Base-by-base conservation (phyloP, 768 basidiomycete species). In the Lactarius sanguifluus region DNA sequence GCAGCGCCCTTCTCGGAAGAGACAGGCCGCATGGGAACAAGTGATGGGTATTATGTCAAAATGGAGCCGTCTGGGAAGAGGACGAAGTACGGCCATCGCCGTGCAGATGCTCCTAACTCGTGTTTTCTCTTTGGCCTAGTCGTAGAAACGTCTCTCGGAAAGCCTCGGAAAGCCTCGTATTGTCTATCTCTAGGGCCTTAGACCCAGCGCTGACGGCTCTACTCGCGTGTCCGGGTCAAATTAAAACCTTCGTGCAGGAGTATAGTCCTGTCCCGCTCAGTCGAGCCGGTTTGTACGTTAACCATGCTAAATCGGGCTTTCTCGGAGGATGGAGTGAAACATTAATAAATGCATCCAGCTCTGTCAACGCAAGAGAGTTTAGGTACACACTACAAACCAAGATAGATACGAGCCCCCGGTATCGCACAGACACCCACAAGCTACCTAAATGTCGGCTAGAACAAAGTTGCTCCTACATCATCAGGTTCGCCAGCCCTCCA, bases 401-500 rank as follows among this genome's bases (percentile, higher is more conserved):
- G 56, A 41, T 62, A 30, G 45, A 57, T 52, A 38, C 32, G 13
- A 54, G 56, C 36, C 15, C 32, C 28, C 36, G 23, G 20, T 16
- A 28, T 66, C 36, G 12, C 40, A 34, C 4, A 32, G n/a, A 54
- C 20, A 30, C 23, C 23, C 28, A 25, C 52, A 20, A 13, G 13
- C 60, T n/a, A n/a, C 18, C 23, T 20, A 52, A 5, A 50, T 52
- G 25, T 52, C 13, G 23, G 12, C 50, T 52, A 12, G 50, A 45
- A 34, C 45, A n/a, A 30, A 6, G 34, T 43, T 3, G 7, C 45
- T n/a, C 62, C 77, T 80, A 89, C 89, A 90, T 86, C 81, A 92
- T 83, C 78, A 93, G 76, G 71, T 77, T 86, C 18, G 84, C 82
- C 62, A 93, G 75, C 10, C 89, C 88, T 25, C 85, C 84, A 67